These are phyloP conservation scores for Termitomyces sp. DNA, from an alignment of 768 basidiomycete genomes.

Conservation along the genomic window DNA sequence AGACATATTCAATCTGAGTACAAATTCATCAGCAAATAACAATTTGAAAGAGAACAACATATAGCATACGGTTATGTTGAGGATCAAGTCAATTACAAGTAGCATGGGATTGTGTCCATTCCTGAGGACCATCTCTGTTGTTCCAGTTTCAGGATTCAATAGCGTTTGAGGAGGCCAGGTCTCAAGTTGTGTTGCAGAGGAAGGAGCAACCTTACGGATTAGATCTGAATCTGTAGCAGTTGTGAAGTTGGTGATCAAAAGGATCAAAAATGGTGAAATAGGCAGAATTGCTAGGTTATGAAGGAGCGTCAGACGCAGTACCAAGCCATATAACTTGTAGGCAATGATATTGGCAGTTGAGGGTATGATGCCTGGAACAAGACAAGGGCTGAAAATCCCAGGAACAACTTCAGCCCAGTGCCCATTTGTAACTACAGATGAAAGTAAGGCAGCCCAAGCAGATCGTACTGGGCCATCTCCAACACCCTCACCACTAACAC, in stretches of 20 bases:
- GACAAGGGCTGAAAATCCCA: not conserved
- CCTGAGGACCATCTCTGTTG: not conserved
- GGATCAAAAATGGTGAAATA: not conserved
- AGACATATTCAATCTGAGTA: not conserved
- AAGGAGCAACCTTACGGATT: not conserved
- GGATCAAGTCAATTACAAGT: not conserved
- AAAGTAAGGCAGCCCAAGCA: not conserved
- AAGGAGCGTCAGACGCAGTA: not conserved
- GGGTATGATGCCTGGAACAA: not conserved
- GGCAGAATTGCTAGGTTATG: not conserved
- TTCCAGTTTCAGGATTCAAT: not conserved
- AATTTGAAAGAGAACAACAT: not conserved
- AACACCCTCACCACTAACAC: not conserved
- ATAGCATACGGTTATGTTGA: not conserved
- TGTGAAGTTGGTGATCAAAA: not conserved
- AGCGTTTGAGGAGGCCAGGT: not conserved
- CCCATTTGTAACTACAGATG: not conserved
- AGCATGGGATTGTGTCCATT: not conserved
- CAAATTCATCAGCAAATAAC: too few relatives aligned
- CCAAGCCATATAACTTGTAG: not conserved
- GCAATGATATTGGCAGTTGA: not conserved
- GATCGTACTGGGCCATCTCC: not conserved
- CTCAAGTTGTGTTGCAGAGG: not conserved
- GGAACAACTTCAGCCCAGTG: not conserved
- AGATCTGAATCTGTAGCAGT: not conserved